Evolutionary conservation across 257 asterid genomes (phyloP), one percentile per base, ranked within the genome.

Genomic region (Nicotiana obtusifolia): DNA sequence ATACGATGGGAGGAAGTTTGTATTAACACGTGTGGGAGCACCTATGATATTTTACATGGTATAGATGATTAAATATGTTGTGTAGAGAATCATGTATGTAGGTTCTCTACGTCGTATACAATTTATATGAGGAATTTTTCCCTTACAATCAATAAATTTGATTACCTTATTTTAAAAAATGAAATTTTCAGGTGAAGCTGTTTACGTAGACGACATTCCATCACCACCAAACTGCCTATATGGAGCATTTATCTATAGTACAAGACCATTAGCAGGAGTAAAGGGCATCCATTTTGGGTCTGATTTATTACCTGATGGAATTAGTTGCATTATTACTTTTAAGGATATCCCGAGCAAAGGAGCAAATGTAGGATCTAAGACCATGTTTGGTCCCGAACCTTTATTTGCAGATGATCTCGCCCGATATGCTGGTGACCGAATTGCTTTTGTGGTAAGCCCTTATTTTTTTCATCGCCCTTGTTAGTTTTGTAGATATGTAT

Each of bases 151-250:
- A 52, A 52, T 52, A 1, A 13, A 11, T 52, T 52, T 52, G 0
- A 52, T 52, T 52, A 26, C 57, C 20, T 44, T 47, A 49, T 7
- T 7, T 15, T 6, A 73, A 47, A 73, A 8, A 47, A 47, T 73
- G 26, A 24, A 3, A 47, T 83, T 83, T 83, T 31, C 86, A 93
- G 97, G 97, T 81, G 97, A 93, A 84, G 92, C 97, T 56, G 91
- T 90, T 31, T 93, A 64, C 85, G 93, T 91, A 44, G 97, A 93
- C 83, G 97, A 93, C 76, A 88, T 90, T 82, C 97, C 97, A n/a
- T 87, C 97, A 24, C 97, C 97, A 26, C 89, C 89, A 9, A 81
- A 82, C 82, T 93, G 97, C 78, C 87, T 91, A 59, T 80, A 91
- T 75, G 95, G 97, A 82, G 91, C 97, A 54, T 90, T 90, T 85